These are phyloP conservation scores for Cladosporium velox DNA, from an alignment of 2,329 filamentous ascomycete species.

Conservation along the genomic window DNA sequence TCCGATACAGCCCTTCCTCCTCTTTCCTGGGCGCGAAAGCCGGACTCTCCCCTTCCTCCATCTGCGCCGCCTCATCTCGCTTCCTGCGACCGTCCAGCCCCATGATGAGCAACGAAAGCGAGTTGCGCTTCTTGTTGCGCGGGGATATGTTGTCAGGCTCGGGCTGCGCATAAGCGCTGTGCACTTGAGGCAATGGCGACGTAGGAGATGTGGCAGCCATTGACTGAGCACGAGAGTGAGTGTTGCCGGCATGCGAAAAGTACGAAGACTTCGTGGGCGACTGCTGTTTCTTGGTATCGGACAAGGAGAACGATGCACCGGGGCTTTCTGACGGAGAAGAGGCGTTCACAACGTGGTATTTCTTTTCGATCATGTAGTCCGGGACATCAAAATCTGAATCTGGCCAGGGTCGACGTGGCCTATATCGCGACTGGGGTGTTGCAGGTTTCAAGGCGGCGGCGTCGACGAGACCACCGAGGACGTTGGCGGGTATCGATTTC, in stretches of 20 bases:
- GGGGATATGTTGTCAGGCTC: neutral
- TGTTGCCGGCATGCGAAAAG: neutral
- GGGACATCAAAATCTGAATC: neutral
- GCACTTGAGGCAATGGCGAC: neutral
- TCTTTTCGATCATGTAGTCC: neutral
- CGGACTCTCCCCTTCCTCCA: conserved; percentile 24
- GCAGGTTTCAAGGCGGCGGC: neutral
- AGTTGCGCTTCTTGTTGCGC: conserved; percentile 2
- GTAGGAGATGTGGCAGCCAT: neutral
- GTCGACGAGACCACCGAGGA: conserved; percentile 14
- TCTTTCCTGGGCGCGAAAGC: conserved; percentile 16
- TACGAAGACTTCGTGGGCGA: neutral
- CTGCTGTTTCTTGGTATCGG: neutral
- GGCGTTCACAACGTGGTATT: neutral
- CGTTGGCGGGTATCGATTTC: neutral
- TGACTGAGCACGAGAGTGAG: neutral
- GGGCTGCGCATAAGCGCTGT: neutral
- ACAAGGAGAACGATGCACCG: neutral
- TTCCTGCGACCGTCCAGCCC: neutral
- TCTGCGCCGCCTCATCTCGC: conserved; percentile 15
- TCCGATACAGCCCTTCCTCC: conserved; percentile 15
- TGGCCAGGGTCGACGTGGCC: neutral
- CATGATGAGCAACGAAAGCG: conserved; percentile 8
- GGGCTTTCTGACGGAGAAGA: neutral
- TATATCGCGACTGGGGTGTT: neutral